These are phyloP conservation scores for Irpex sp. DNA, from an alignment of 1,284 basidiomycete genomes.

Conservation along the genomic window DNA sequence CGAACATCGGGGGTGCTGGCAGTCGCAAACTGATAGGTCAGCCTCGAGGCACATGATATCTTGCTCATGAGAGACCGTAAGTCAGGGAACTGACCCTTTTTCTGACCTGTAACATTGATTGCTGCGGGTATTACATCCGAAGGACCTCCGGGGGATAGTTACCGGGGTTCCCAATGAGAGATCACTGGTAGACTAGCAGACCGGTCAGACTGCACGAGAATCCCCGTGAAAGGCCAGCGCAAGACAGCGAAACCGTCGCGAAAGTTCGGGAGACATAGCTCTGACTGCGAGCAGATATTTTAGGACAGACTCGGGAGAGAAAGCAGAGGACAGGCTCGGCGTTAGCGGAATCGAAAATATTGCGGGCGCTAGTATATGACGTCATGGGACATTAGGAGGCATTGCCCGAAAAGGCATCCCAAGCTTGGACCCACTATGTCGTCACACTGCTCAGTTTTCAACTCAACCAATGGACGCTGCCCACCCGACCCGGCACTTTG, in stretches of 20 bases:
- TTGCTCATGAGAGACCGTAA: background rate
- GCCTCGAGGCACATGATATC: background rate
- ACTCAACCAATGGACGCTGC: background rate
- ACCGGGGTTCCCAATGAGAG: background rate
- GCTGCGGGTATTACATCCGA: background rate
- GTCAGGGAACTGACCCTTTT: background rate
- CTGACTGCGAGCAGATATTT: background rate
- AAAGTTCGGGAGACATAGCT: background rate
- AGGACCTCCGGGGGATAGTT: background rate
- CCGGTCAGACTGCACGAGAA: background rate
- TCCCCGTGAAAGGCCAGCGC: background rate
- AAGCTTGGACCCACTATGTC: conserved; percentile 7
- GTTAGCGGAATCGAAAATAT: background rate
- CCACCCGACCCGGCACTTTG: background rate
- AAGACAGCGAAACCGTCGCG: background rate
- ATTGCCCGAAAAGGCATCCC: conserved; percentile 5
- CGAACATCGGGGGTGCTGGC: background rate
- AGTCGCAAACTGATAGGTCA: background rate
- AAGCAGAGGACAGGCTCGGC: background rate
- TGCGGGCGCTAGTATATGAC: background rate
- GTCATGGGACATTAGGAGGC: conserved; percentile 3
- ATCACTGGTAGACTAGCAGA: background rate
- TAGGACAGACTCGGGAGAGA: no score
- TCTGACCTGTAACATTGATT: background rate
- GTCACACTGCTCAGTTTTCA: background rate